Evolutionary conservation across 2,329 filamentous ascomycete genomes (phyloP), one percentile per base, ranked within the genome.

Genomic region (Knoxdaviesia capensis): DNA sequence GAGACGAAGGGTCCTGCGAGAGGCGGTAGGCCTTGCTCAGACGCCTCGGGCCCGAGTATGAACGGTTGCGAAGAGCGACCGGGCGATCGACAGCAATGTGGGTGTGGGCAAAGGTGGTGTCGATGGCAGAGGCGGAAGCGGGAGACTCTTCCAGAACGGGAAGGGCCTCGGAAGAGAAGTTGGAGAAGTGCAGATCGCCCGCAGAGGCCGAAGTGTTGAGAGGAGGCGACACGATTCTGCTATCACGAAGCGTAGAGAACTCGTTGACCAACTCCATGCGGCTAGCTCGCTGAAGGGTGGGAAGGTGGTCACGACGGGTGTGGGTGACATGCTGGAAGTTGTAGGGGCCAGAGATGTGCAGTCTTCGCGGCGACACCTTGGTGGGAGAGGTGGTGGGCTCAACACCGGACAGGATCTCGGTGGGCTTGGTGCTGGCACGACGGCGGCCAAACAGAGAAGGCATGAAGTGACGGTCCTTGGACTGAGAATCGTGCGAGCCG

Each of bases 291-390:
- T 61, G 57, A 6, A 64, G 46, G 43, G 58, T 59, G 4, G 63
- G 55, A 3, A 66, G 45, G 40, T 66, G 59, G 31, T 74, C 65
- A 39, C 65, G 66, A 8, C 64, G 59, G 8, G 68, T 72, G 52
- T 77, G 73, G 4, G 69, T 66, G 33, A 79, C 62, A 54, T 79
- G 74, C 51, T 77, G 73, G 46, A 79, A 79, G 58, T 78, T 77
- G 56, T 74, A 78, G 3, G 74, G 74, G 1, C 62, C 67, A 1
- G 74, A 79, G 42, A 79, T 79, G 42, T 67, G 64, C 40, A 66
- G 51, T 47, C 50, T 56, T 66, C 42, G 54, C 48, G 41, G 48
- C 41, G 39, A 20, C n/a, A 51, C 51, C 5, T 52, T 39, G 7
- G 31, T 40, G 38, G 41, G 36, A 7, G 41, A 44, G 28, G n/a